phyloP scores from a whole-genome alignment of 495 filamentous ascomycete species.

The Penicillium cataractarum region DNA sequence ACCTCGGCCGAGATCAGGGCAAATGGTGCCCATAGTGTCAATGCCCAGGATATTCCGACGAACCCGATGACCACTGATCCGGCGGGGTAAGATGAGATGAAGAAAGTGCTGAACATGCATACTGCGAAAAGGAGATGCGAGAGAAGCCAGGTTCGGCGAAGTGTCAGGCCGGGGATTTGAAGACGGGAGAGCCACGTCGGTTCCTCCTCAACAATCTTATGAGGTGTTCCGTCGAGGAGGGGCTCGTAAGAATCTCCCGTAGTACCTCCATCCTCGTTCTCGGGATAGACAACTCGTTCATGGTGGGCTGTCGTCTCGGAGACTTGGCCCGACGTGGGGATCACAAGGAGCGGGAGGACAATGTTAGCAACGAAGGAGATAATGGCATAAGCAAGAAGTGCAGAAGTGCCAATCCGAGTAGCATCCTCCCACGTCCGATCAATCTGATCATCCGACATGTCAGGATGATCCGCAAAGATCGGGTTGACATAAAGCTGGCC shows the following conservation, averaged over 20 bases:
- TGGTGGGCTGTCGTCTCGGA: constrained; percentile 8
- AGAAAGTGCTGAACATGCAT: constrained; percentile 79
- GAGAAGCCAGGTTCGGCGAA: constrained; percentile 82
- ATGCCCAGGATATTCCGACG: constrained; percentile 84
- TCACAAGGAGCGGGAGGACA: constrained; percentile 78
- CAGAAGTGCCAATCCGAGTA: constrained; percentile 81
- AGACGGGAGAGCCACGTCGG: constrained; percentile 54
- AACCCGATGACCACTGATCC: constrained; percentile 76
- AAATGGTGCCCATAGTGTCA: constrained; percentile 90
- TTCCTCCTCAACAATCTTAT: constrained; percentile 20
- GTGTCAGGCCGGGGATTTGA: constrained; percentile 77
- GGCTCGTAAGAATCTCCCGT: constrained; percentile 34
- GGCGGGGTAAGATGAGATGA: constrained; percentile 65
- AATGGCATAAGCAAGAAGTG: constrained; percentile 83
- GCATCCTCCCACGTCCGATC: constrained; percentile 78
- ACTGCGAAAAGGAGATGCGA: constrained; percentile 77
- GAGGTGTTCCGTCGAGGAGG: constrained; percentile 22
- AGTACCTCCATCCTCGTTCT: constrained; percentile 12
- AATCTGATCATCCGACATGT: constrained; percentile 74
- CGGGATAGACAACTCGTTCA: background rate
- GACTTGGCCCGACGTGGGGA: constrained; percentile 63
- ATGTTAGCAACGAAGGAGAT: constrained; percentile 79
- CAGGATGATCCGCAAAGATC: constrained; percentile 70
- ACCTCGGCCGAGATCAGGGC: constrained; percentile 90
- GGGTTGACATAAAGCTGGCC: constrained; percentile 88